phyloP scores from a whole-genome alignment of 208 protist species.

The Trichomonas gallinae region DNA sequence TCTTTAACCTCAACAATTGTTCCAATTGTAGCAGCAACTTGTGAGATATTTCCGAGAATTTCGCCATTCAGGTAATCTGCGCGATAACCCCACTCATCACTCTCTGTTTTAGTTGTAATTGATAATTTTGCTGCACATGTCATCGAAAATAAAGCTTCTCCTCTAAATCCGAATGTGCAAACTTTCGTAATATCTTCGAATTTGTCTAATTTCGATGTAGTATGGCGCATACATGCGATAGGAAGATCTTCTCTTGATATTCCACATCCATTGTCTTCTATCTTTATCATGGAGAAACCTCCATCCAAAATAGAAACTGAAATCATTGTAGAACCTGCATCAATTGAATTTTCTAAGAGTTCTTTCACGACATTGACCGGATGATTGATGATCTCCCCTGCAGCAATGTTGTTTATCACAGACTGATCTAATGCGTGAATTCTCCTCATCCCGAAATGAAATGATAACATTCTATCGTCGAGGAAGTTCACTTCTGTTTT shows the following conservation, averaged over 20 bases:
- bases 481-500: too few relatives aligned
- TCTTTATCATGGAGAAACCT: background rate
- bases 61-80: background rate
- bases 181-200: conserved; percentile 57
- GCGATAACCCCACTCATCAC: background rate
- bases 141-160: conserved; percentile 79
- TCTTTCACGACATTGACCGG: conserved; percentile 54
- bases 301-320: conserved; percentile 29
- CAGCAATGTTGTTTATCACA: conserved; percentile 48
- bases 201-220: conserved; percentile 51
- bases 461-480: too few relatives aligned
- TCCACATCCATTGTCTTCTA: background rate
- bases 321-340: conserved; percentile 52
- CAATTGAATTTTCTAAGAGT: conserved; percentile 57
- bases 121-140: background rate
- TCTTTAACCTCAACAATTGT: background rate
- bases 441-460: too few relatives aligned
- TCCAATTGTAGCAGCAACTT: background rate
- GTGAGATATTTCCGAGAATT: background rate
- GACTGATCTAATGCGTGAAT: background rate
- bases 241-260: background rate
- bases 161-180: conserved; percentile 79
- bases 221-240: conserved; percentile 27
- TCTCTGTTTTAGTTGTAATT: background rate
- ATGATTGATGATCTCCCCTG: conserved; percentile 54